Evolutionary conservation across 768 basidiomycete species (phyloP).

Genomic region (Suillus lakei): DNA sequence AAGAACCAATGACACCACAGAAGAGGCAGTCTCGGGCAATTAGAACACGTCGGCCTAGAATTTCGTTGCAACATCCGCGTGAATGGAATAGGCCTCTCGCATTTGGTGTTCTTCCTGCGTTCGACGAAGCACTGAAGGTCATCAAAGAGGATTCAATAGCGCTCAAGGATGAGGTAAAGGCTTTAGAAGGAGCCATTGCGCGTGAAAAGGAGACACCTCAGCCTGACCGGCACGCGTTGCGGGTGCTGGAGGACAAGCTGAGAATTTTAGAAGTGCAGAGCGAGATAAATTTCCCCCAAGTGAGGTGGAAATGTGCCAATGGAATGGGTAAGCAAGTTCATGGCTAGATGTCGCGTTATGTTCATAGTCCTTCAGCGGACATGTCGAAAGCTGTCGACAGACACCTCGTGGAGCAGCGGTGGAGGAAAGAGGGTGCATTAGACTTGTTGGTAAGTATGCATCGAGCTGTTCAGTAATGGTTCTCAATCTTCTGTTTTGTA

Average conservation of each 20-base stretch:
- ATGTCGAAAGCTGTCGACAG: constrained; percentile 73
- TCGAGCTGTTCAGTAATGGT: not conserved
- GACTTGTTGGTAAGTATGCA: constrained; percentile 68
- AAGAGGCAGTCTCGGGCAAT: constrained; percentile 20
- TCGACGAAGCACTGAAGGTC: constrained; percentile 81
- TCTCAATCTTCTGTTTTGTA: constrained; percentile 32
- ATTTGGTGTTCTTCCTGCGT: constrained; percentile 70
- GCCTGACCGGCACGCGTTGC: constrained; percentile 42
- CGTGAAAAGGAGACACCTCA: constrained; percentile 28
- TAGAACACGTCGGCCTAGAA: constrained; percentile 51
- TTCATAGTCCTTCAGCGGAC: constrained; percentile 50
- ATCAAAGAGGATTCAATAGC: constrained; percentile 64
- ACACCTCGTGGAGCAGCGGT: constrained; percentile 81
- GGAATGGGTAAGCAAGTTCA: constrained; percentile 67
- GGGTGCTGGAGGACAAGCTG: constrained; percentile 52
- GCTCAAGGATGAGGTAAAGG: constrained; percentile 41
- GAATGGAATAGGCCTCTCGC: constrained; percentile 70
- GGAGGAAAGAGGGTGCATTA: constrained; percentile 83
- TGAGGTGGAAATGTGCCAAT: constrained; percentile 78
- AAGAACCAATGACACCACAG: not conserved
- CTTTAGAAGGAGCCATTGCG: constrained; percentile 23
- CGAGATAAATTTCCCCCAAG: constrained; percentile 81
- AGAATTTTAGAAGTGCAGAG: constrained; percentile 77
- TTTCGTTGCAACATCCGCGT: constrained; percentile 55
- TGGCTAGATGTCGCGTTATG: not conserved